Evolutionary conservation across 805 yeast species (phyloP), one percentile per base, ranked within the genome.

Genomic region (Starmerella lactis-condensi): DNA sequence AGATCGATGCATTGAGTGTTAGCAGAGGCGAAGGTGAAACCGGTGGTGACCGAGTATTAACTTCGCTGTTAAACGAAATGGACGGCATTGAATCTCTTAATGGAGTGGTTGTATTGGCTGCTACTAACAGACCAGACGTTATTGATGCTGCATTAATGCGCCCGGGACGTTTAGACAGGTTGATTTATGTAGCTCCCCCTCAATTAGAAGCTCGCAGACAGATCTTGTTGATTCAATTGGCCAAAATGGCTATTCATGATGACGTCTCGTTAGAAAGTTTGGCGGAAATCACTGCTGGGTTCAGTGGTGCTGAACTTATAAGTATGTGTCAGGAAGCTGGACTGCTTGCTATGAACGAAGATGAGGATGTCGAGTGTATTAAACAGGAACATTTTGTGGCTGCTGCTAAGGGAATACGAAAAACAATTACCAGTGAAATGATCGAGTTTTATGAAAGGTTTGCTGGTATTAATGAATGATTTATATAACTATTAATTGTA

Each of bases 251-350:
- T 7, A 44, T 76, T 11, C 58, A 54, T 9, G 54, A 58, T 0
- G 62, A 60, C 13, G 67, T 66, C 3, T 65, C 65, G 12, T 50
- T 78, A 16, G 57, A 57, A 1, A 54, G 50, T 7, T 54, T 79
- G 8, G 82, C 92, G 0, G 52, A 44, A 2, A 45, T 56, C 5
- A 77, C 94, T 0, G 85, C 75, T 0, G 96, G 98, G 1, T 82
- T 92, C 47, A 82, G 95, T 0, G 99, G 99, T 22, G 94, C 96
- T 0, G 98, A 89, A 52, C 78, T 89, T 23, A 92, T 83, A 0
- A 61, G 82, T 14, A 52, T 85, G 14, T 79, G 94, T 45, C 96
- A 83, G 51, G 95, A 85, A 52, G 94, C 96, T 1, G 98, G 98
- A 2, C 56, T 89, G 9, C 69, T 76, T n/a, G 94, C 96, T 0